A percentile compares a stretch with the other conserved stretches of the same genome.
Conservation (phyloP, 129 eudicot genomes). For the Lactuca saligna region DNA sequence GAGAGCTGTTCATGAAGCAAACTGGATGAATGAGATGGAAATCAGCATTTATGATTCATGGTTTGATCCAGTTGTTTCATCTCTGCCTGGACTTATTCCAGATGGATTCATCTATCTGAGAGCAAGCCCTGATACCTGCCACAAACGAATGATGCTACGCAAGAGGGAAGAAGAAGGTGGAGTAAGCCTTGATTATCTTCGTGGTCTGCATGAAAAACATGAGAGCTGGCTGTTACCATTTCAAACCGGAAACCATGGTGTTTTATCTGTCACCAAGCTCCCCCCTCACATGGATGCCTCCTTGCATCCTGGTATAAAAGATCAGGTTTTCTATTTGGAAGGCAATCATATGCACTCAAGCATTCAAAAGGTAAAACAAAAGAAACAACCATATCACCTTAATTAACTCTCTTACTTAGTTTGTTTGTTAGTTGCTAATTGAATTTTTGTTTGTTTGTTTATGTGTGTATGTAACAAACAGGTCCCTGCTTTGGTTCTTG, state of each 20-base stretch:
- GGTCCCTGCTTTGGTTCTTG: conserved; percentile 94
- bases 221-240: conserved; percentile 93
- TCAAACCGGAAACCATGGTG: conserved; percentile 65
- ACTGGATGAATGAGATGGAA: conserved; percentile 98
- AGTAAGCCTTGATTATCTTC: conserved; percentile 81
- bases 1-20: conserved; percentile 97
- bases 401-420: too few species aligned
- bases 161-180: conserved; percentile 90
- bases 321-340: conserved; percentile 76
- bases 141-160: conserved; percentile 82
- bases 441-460: too few species aligned
- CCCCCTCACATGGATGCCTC: conserved; percentile 49
- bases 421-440: background rate
- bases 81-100: conserved; percentile 86
- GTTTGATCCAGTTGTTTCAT: conserved; percentile 92
- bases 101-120: conserved; percentile 90
- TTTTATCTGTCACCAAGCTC: conserved; percentile 64
- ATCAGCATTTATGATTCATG: conserved; percentile 94
- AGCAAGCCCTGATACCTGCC: conserved; percentile 95
- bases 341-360: conserved; percentile 94
- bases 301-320: conserved; percentile 70
- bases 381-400: background rate
- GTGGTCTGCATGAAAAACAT: conserved; percentile 86
- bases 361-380: conserved; percentile 54
- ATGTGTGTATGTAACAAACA: conserved; percentile 9